Percentiles rank a stretch among this genome's conserved stretches.
These are phyloP conservation scores for Hericium erinaceus DNA, from an alignment of 768 basidiomycete genomes.

Conservation along the genomic window DNA sequence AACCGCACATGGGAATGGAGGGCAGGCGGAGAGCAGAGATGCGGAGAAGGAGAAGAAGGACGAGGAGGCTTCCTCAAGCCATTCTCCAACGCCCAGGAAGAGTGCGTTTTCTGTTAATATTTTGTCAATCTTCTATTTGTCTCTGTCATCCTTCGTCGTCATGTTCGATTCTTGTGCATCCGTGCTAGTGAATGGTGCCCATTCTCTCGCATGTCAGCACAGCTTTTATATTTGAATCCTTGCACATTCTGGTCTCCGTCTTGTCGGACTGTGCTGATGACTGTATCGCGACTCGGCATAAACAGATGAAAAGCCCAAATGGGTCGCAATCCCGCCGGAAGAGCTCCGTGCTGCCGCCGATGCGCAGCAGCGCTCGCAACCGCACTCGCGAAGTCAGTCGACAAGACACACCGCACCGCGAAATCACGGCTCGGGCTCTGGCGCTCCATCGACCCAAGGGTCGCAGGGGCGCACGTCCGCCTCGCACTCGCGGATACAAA, in stretches of 20 bases:
- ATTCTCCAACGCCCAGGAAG: constrained; percentile 26
- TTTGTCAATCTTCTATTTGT: background rate
- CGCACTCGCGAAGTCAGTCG: constrained; percentile 21
- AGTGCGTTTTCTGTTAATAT: constrained; percentile 21
- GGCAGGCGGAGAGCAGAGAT: constrained; percentile 12
- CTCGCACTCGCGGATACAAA: constrained; percentile 36
- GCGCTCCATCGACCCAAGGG: constrained; percentile 22
- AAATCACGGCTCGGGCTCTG: constrained; percentile 17
- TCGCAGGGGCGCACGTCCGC: constrained; percentile 27
- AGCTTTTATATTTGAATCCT: too few species aligned
- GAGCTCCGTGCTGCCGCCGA: constrained; percentile 49
- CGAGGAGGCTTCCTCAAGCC: constrained; percentile 16
- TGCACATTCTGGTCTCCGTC: background rate
- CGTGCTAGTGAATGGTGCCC: background rate
- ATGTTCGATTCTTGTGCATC: background rate
- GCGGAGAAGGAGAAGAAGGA: constrained; percentile 14
- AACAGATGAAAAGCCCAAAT: constrained; percentile 48
- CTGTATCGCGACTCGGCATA: background rate
- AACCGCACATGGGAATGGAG: constrained; percentile 1
- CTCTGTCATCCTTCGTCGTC: constrained; percentile 2
- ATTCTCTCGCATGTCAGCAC: background rate
- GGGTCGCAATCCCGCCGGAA: constrained; percentile 48
- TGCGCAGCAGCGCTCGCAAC: constrained; percentile 21
- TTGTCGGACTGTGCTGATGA: background rate
- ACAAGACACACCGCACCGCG: constrained; percentile 15